Evolutionary conservation across 1,284 basidiomycete species (phyloP), one percentile per base, ranked within the genome.

Genomic region (Microbotryum violaceum): DNA sequence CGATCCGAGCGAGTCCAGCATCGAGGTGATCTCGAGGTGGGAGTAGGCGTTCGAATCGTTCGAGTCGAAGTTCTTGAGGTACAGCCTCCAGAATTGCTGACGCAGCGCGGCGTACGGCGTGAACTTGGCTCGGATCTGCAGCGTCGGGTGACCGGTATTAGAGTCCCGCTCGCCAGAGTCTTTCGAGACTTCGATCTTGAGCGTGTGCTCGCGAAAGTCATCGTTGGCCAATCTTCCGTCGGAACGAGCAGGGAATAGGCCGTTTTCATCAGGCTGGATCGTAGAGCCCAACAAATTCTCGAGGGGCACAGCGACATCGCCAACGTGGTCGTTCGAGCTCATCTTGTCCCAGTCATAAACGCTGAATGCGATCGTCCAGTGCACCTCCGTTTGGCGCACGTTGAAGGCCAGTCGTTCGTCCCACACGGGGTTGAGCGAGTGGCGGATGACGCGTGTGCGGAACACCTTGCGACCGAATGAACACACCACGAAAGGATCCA

Each of bases 401-500:
- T 97, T 93, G 80, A 97, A 97, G 23, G 97, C 81, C 2, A 98
- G 80, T 75, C 94, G 94, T 77, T 97, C 92, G 69, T 97, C 88
- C 91, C 93, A 98, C 0, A 82, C 80, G 0, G 94, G 94, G 74
- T 90, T 91, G 64, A 91, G 82, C 2, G 75, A 76, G 64, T 76
- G 75, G 1, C 76, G 72, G 8, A 74, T 73, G 29, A 78, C 76
- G 10, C 62, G 37, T 0, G 92, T 97, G 4, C 93, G 82, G 78
- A 97, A 97, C 12, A 97, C 89, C 76, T 97, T 97, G 77, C 94
- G 93, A 45, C 92, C 89, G 69, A 98, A 97, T 3, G 90, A 92
- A 67, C 93, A 83, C 67, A 98, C 91, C 18, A 91, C 88, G 72
- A 97, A 97, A 0, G 92, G 92, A 71, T 98, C 92, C 92, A 97